Base-by-base conservation (phyloP, 768 basidiomycete genomes). In the Xanthoconium stramineum region DNA sequence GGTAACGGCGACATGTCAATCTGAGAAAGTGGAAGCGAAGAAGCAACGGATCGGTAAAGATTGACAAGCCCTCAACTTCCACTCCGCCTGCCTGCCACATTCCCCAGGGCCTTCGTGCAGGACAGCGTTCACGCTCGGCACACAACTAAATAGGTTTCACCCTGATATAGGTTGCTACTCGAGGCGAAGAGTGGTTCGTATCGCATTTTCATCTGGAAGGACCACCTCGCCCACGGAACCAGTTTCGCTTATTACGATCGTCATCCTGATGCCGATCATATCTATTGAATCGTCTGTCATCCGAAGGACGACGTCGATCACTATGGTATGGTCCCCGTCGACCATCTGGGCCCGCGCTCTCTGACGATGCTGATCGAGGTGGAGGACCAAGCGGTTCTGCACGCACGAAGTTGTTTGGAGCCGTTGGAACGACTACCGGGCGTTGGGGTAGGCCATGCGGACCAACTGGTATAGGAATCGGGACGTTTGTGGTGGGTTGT, bases 401-500 rank as follows among this genome's bases (percentile, higher is more conserved):
- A 5, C 62, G 67, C n/a, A 52, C 56, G 14, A 53, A 47, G 17
- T 24, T 52, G 11, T 44, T 59, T 13, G 62, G 62, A 44, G 24
- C 2, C 1, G 4, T 32, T 20, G 51, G 2, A 10, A n/a, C 0
- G 17, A 5, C 15, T 12, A 13, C 9, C 14, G 66, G 66, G 28
- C 66, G 67, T 51, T 39, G 65, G 2, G 66, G 66, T 37, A 69
- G 65, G 13, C 29, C 2, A 35, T 59, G 59, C 19, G 5, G 14
- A 28, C 52, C 48, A 38, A 29, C 1, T 0, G 38, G 40, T 9
- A 35, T 20, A 43, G 63, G 47, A 20, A 15, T 24, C 11, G 48
- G 32, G 19, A 35, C 15, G 19, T 33, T 52, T 19, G 28, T 28
- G 42, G 30, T 49, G 32, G 20, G 40, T 35, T 17, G 61, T 14